A percentile compares a stretch with the other conserved stretches of the same genome.
These are phyloP conservation scores for Boletales sp. DNA, from an alignment of 768 basidiomycete species.

Conservation along the genomic window DNA sequence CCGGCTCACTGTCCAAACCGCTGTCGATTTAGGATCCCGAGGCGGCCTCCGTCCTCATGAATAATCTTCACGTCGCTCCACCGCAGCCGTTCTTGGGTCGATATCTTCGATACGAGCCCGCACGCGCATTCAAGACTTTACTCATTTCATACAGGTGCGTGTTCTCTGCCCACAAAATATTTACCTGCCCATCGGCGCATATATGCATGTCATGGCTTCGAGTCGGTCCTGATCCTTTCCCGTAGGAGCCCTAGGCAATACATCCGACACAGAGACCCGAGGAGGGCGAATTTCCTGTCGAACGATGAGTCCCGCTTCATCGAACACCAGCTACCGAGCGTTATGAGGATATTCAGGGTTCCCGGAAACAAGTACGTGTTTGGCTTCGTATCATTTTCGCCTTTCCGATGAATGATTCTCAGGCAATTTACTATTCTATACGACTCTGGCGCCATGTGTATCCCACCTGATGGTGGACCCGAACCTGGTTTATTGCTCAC, in stretches of 20 bases:
- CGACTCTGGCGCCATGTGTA: constrained; percentile 50
- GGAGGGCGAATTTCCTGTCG: constrained; percentile 11
- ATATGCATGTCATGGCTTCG: constrained; percentile 11
- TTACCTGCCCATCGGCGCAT: constrained; percentile 18
- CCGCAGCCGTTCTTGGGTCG: constrained; percentile 71
- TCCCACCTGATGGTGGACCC: constrained; percentile 6
- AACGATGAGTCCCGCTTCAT: constrained; percentile 27
- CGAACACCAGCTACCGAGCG: constrained; percentile 48
- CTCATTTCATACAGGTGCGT: constrained; percentile 70
- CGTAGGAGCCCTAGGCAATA: constrained; percentile 22
- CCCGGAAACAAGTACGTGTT: constrained; percentile 48
- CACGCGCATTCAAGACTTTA: constrained; percentile 70
- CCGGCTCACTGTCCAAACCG: neutral
- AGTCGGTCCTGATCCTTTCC: constrained; percentile 6
- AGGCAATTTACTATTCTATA: constrained; percentile 48
- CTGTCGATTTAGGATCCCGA: constrained; percentile 44
- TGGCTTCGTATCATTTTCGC: neutral
- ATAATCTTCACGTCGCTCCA: constrained; percentile 50
- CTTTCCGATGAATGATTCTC: neutral
- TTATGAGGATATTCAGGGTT: constrained; percentile 60
- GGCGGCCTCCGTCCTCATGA: constrained; percentile 56
- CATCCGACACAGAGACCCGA: constrained; percentile 15
- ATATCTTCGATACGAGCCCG: constrained; percentile 71
- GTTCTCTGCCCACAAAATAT: constrained; percentile 2
- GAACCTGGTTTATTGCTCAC: constrained; percentile 42